Conservation (phyloP, 345 rosid species). For the Populus deltoides region DNA sequence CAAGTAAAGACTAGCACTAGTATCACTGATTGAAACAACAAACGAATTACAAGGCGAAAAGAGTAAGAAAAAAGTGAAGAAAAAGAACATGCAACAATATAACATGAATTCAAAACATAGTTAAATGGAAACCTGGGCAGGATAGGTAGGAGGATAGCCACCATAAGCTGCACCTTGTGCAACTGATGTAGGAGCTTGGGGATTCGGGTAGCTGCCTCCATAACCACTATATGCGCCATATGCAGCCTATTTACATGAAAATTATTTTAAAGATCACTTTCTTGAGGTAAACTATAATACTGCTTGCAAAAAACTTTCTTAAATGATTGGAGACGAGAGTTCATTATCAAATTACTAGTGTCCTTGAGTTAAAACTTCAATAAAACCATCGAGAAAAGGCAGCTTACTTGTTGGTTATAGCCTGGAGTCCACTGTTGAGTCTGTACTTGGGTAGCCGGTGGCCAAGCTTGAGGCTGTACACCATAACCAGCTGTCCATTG, state of each 20-base stretch:
- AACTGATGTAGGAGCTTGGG: slow-evolving; percentile 64
- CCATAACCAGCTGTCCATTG: slow-evolving; percentile 86
- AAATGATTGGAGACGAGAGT: neutral
- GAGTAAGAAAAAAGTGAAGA: neutral
- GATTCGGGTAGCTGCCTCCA: slow-evolving; percentile 57
- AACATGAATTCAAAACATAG: too few relatives aligned
- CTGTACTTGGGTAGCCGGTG: slow-evolving; percentile 60
- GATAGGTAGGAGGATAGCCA: slow-evolving; percentile 74
- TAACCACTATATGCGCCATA: slow-evolving; percentile 73
- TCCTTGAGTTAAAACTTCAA: neutral
- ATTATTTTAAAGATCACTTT: neutral
- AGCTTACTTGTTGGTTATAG: slow-evolving; percentile 71
- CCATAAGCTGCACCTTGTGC: slow-evolving; percentile 70
- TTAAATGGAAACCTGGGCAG: slow-evolving; percentile 57
- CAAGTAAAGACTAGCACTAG: too few relatives aligned
- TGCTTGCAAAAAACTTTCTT: neutral
- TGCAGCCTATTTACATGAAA: slow-evolving; percentile 50
- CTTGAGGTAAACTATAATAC: neutral
- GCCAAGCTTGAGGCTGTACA: slow-evolving; percentile 88
- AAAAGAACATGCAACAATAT: neutral
- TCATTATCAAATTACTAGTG: neutral
- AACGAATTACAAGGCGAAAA: too few relatives aligned
- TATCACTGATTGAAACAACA: neutral
- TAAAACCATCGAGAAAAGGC: neutral
- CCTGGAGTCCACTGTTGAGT: slow-evolving; percentile 71